Base-by-base conservation (phyloP, 768 basidiomycete species). In the Tricholomella constricta region DNA sequence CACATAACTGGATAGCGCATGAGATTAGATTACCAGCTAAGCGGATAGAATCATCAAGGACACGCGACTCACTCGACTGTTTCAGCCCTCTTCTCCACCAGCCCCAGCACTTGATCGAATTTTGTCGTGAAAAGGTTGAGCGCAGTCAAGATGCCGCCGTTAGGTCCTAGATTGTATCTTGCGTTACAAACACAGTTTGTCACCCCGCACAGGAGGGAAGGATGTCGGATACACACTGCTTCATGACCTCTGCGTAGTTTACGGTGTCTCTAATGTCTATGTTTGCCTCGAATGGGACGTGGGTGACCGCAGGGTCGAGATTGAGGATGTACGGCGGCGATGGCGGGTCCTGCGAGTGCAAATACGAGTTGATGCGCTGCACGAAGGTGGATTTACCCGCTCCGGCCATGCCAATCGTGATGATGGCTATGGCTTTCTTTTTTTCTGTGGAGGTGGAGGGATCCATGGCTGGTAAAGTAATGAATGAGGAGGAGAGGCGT, bases 231-330 rank as follows among this genome's bases (percentile, higher is more conserved):
- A 86, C 88, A 78, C 78, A 97, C 94, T 98, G 94, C 82, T 97
- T 95, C 97, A 99, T 99, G 62, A 99, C 96, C 72, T 99, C 90
- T 58, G 89, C 84, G 71, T 98, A 99, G 68, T 98, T 90, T 19
- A 99, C 86, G 10, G 97, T 99, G 69, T 99, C 97, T 56, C 97
- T 76, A 46, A 99, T 98, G 69, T 99, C 97, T 55, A 99, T 98
- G 68, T 98, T 98, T 23, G 95, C 85, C 54, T 94, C 92, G 65
- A 94, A 99, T 2, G 95, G 93, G 35, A 94, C 79, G 53, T 88
- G 87, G 7, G 89, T 80, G 2, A 98, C 96, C 1, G 97, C 97
- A 6, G 97, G 97, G 69, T 99, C 97, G 55, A 99, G 87, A 68
- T 99, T 99, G 69, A 99, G 81, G 67, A 98, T 88, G 71, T 99